Base-by-base conservation (phyloP, 169 alveolate species). In the Cryptosporidium parvum region DNA sequence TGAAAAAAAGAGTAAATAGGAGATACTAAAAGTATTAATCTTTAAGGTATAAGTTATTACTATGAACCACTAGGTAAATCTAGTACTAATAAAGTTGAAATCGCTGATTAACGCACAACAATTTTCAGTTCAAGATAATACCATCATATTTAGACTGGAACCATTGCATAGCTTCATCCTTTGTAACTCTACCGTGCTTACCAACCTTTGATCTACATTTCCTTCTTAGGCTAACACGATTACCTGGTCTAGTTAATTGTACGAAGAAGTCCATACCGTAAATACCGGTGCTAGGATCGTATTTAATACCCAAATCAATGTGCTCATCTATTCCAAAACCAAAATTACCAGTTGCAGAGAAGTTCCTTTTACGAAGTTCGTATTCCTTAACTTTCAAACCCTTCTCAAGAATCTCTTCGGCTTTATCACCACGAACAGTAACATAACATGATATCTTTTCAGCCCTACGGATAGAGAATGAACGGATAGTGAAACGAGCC, bases 271-370 rank as follows among this genome's bases (percentile, higher is more conserved):
- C 99, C 99, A 98, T 97, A 70, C 99, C 99, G 95, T 98, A 99
- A 85, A 99, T 99, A 91, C 99, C 99, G 92, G 95, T 75, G 37
- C 53, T 80, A 1, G 99, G 99, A 94, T 99, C 99, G 94, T 99
- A 99, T 93, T 99, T 99, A 69, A 99, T 95, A 29, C 99, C 99
- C 59, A 99, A 92, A 92, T 98, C 99, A 84, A 99, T 99, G 94
- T 99, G 99, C 92, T 98, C 99, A 91, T 97, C 97, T 92, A 99
- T 98, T 72, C 99, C 99, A 92, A 99, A 99, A 1, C 99, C 99
- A 92, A 99, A 99, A 96, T 97, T 97, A 67, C 99, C 99, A 75
- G 98, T 97, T 58, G 97, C 95, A 18, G 99, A 97, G 95, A 99
- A 99, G 94, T 97, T 98, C 85, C 95, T 95, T 94, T 95, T 96